Evolutionary conservation across 2,329 filamentous ascomycete species (phyloP), one percentile per base, ranked within the genome.

Genomic region (Colletotrichum nymphaeae): DNA sequence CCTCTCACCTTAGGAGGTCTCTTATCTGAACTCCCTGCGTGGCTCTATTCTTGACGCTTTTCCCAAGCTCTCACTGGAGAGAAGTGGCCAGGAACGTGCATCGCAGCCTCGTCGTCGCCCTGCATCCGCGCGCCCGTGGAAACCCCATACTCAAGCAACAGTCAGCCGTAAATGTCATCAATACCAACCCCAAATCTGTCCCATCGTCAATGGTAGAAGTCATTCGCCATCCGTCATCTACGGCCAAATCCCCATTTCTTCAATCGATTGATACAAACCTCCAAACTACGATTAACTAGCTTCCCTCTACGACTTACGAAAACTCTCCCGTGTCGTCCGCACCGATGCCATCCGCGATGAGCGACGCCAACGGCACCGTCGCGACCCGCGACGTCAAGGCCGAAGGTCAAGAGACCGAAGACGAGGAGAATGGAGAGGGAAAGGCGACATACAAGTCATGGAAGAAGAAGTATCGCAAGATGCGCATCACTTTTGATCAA

Each of bases 401-500:
- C 75, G 85, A 88, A 73, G 85, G 86, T 57, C 78, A 80, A 58
- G 77, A 80, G 32, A 78, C 78, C 52, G 81, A 79, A 9, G 81
- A 83, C 67, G 75, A 77, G 26, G 78, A 78, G 42, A 81, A 80
- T 79, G 79, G 77, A 71, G 85, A 87, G 77, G 79, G 81, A 69
- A 88, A 85, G 82, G 86, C 84, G 78, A 88, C 85, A 4, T 91
- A 92, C 82, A 92, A 90, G 79, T 93, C 91, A 57, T 93, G 89
- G 88, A 95, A 94, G 89, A 97, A 98, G 86, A 99, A 99, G 87
- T 99, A 97, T 83, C 93, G 93, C 78, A 97, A 97, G 88, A 94
- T 97, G 91, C 92, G 93, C 84, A 88, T 93, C 81, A 87, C 88
- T 32, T 97, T 97, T 80, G 93, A 97, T 77, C 88, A 91, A 63